Evolutionary conservation across 1,284 basidiomycete genomes (phyloP).

Genomic region (Boletellus deceptivus): DNA sequence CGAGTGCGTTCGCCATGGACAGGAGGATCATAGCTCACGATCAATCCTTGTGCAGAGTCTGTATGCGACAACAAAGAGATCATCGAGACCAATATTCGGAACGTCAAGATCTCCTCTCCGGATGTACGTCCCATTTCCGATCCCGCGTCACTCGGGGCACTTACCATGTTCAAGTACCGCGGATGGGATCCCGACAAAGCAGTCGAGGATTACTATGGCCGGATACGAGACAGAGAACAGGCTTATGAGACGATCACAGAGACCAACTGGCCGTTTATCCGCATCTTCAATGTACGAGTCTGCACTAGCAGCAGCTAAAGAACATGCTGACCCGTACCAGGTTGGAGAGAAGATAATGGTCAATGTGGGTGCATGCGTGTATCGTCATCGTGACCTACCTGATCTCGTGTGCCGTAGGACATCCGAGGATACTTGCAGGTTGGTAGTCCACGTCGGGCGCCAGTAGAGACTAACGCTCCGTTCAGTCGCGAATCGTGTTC

Average conservation of each 20-base stretch:
- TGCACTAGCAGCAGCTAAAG: neutral
- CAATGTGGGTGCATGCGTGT: conserved; percentile 55
- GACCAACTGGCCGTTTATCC: conserved; percentile 88
- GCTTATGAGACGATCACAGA: conserved; percentile 89
- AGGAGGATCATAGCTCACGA: neutral
- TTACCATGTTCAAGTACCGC: conserved; percentile 64
- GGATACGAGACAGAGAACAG: conserved; percentile 87
- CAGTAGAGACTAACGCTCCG: neutral
- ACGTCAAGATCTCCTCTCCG: conserved; percentile 97
- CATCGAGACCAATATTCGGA: conserved; percentile 91
- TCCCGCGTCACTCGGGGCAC: neutral
- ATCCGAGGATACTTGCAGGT: conserved; percentile 86
- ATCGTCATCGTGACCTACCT: neutral
- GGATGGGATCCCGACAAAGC: conserved; percentile 92
- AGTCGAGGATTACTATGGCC: conserved; percentile 84
- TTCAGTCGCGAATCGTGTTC: conserved; percentile 88
- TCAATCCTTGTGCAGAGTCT: conserved; percentile 55
- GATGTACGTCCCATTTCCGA: conserved; percentile 59
- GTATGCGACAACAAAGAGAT: conserved; percentile 88
- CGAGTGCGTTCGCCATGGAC: conserved; percentile 36
- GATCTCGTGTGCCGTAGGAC: conserved; percentile 48
- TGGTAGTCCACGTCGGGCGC: conserved; percentile 11
- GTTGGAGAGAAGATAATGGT: conserved; percentile 93
- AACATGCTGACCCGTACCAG: conserved; percentile 35
- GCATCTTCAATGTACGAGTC: conserved; percentile 82